Percentiles rank a stretch among this genome's conserved stretches.
Evolutionary conservation across 2,329 filamentous ascomycete species (phyloP).

Genomic region (Aaosphaeria pasadenensis): DNA sequence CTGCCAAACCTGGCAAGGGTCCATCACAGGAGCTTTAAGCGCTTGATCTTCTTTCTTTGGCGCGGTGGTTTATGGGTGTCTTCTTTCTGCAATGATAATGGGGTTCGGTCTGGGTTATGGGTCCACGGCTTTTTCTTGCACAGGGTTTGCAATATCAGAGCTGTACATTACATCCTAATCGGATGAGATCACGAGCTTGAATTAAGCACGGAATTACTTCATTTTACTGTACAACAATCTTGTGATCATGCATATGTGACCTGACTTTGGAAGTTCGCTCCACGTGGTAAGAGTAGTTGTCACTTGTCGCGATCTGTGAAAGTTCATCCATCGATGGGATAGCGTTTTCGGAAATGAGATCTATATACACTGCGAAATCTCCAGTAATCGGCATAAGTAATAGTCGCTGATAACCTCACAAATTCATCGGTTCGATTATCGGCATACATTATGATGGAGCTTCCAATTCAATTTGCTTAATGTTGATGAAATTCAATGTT

Average conservation of each 20-base stretch:
- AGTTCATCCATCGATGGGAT: too few relatives aligned
- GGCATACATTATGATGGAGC: too few relatives aligned
- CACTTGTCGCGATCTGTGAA: too few relatives aligned
- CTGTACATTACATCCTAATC: slow-evolving; percentile 60
- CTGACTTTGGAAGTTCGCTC: background rate
- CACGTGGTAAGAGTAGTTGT: too few relatives aligned
- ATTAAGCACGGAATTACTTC: slow-evolving; percentile 30
- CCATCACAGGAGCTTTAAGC: slow-evolving; percentile 90
- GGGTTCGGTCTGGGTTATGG: slow-evolving; percentile 63
- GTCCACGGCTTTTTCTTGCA: slow-evolving; percentile 49
- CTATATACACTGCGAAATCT: too few relatives aligned
- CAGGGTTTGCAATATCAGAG: slow-evolving; percentile 50
- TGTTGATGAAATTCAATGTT: too few relatives aligned
- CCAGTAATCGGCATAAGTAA: too few relatives aligned
- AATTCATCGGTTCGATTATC: too few relatives aligned
- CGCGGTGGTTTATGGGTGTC: slow-evolving; percentile 51
- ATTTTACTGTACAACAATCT: background rate
- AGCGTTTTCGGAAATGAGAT: too few relatives aligned
- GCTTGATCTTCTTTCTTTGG: slow-evolving; percentile 38
- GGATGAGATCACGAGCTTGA: slow-evolving; percentile 46
- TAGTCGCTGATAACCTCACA: too few relatives aligned
- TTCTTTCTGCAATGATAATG: slow-evolving; percentile 72
- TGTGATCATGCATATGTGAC: background rate
- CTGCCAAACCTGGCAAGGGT: slow-evolving; percentile 88
- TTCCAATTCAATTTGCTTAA: too few relatives aligned